Percentiles rank a stretch among this genome's conserved stretches.
Conservation (phyloP, 768 basidiomycete species). For the Tephrocybe sp. region DNA sequence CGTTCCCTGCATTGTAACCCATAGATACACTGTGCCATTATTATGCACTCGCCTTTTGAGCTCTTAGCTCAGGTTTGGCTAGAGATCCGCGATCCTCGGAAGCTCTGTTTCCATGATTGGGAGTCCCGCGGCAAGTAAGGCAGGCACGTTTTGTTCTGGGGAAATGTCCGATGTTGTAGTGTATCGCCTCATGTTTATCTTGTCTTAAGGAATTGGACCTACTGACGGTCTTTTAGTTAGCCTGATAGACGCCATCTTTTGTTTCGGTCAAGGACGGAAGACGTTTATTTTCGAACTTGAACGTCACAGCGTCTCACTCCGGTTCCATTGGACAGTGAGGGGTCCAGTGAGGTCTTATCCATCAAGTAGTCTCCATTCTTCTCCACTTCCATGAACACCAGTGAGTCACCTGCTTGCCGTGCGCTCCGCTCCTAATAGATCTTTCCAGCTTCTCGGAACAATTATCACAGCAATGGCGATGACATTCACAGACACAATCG, state of each 20-base stretch:
- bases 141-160: not conserved
- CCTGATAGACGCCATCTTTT: not conserved
- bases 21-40: slow-evolving; percentile 36
- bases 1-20: slow-evolving; percentile 46
- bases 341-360: no score
- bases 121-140: not conserved
- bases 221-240: not conserved
- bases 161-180: not conserved
- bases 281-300: not conserved
- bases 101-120: not conserved
- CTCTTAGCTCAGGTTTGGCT: no score
- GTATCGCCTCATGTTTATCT: not conserved
- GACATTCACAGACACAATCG: slow-evolving; percentile 5
- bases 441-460: slow-evolving; percentile 17
- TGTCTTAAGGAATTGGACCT: not conserved
- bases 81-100: not conserved
- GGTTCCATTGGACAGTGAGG: no score
- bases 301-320: not conserved
- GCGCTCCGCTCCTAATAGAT: not conserved
- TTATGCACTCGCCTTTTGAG: slow-evolving; percentile 1
- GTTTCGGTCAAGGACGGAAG: not conserved
- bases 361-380: not conserved
- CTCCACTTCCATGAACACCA: slow-evolving; percentile 9
- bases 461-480: slow-evolving; percentile 1
- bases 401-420: slow-evolving; percentile 1